These are phyloP conservation scores for Exophiala spinifera DNA, from an alignment of 2,329 filamentous ascomycete genomes.

Conservation along the genomic window DNA sequence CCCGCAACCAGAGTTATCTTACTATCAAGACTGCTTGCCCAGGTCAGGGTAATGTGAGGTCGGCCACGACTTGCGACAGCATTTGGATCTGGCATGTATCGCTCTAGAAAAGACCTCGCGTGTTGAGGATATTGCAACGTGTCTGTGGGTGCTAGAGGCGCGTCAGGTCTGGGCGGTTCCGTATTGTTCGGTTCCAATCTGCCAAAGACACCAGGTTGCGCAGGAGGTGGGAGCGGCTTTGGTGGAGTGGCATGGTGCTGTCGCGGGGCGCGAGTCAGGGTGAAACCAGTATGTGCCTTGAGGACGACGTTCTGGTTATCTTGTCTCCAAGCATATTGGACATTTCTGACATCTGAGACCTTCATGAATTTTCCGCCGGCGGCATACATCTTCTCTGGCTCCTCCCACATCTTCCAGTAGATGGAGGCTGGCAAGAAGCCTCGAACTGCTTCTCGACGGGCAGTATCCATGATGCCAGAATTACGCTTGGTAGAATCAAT, in stretches of 20 bases:
- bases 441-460: slow-evolving; percentile 44
- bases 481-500: slow-evolving; percentile 49
- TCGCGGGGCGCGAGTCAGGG: slow-evolving; percentile 15
- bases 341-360: slow-evolving; percentile 48
- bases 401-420: slow-evolving; percentile 47
- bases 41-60: slow-evolving; percentile 74
- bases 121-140: slow-evolving; percentile 46
- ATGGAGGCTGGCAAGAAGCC: slow-evolving; percentile 49
- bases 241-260: slow-evolving; percentile 18
- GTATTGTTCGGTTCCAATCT: slow-evolving; percentile 19
- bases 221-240: slow-evolving; percentile 10
- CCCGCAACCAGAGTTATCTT: slow-evolving; percentile 73
- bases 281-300: slow-evolving; percentile 44
- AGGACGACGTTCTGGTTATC: slow-evolving; percentile 44
- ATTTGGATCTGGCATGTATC: slow-evolving; percentile 49
- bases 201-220: slow-evolving; percentile 22
- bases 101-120: slow-evolving; percentile 46
- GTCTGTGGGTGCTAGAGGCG: slow-evolving; percentile 33
- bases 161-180: slow-evolving; percentile 6
- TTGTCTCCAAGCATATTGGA: slow-evolving; percentile 48
- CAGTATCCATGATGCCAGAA: slow-evolving; percentile 47
- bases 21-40: slow-evolving; percentile 85
- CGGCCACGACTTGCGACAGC: slow-evolving; percentile 34
- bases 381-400: slow-evolving; percentile 43
- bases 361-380: slow-evolving; percentile 47